phyloP scores from a whole-genome alignment of 129 eudicot species.

The Arctium lappa region DNA sequence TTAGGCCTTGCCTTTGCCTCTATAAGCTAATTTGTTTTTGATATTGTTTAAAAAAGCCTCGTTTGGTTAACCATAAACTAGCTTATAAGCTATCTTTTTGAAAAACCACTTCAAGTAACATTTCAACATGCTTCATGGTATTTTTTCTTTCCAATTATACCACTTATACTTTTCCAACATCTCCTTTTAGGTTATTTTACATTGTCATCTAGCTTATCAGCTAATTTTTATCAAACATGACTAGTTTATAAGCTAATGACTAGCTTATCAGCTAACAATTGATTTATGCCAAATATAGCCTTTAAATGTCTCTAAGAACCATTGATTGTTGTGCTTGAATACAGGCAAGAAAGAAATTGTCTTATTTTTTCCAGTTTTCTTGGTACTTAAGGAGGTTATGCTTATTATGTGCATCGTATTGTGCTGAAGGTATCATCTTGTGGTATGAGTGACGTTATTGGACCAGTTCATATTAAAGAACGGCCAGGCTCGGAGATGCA shows the following conservation, averaged over 20 bases:
- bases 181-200: too few relatives aligned
- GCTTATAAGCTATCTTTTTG: neutral
- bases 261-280: neutral
- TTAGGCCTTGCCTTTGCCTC: neutral
- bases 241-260: neutral
- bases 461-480: conserved; percentile 88
- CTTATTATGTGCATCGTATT: conserved; percentile 3
- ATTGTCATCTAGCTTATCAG: neutral
- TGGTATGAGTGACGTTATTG: conserved; percentile 93
- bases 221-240: neutral
- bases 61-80: neutral
- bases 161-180: too few relatives aligned
- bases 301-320: neutral
- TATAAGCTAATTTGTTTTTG: neutral
- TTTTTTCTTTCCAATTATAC: too few relatives aligned
- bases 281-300: neutral
- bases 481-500: conserved; percentile 93
- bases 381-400: conserved; percentile 4
- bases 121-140: neutral
- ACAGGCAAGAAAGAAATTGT: neutral
- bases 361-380: neutral
- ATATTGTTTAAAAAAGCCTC: neutral
- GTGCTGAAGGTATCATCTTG: conserved; percentile 68
- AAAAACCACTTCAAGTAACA: neutral
- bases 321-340: neutral